These are phyloP conservation scores for Aegilops umbellulata DNA, from an alignment of 176 grass and related monocot species.

Conservation along the genomic window DNA sequence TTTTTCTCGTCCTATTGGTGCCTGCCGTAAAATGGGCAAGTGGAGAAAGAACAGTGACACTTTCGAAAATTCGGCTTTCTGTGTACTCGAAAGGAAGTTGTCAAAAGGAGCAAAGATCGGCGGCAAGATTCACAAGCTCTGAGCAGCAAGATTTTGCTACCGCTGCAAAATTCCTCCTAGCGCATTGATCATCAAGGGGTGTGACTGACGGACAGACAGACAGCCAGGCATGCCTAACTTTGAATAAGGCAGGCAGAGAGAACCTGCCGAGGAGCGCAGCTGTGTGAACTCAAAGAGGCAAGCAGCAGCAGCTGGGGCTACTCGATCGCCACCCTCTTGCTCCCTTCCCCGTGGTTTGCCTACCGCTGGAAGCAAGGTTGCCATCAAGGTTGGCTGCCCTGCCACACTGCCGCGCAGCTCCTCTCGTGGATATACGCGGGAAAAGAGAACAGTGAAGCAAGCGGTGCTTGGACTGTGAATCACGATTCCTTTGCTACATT, in stretches of 20 bases:
- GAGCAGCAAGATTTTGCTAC: slow-evolving; percentile 23
- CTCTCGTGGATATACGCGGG: background rate
- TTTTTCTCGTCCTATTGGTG: background rate
- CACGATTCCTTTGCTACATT: background rate
- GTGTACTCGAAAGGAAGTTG: background rate
- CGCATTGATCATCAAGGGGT: slow-evolving; percentile 6
- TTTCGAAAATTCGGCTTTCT: background rate
- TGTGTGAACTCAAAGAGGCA: slow-evolving; percentile 31
- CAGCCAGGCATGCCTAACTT: background rate
- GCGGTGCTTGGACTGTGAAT: background rate
- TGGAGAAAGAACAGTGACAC: background rate
- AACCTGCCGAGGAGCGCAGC: slow-evolving; percentile 18
- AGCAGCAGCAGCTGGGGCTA: background rate
- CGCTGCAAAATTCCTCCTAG: slow-evolving; percentile 31
- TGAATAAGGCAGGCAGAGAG: background rate
- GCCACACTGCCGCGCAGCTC: background rate
- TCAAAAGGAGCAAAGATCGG: background rate
- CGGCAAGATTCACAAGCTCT: slow-evolving; percentile 27
- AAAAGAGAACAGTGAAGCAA: background rate
- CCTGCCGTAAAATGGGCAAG: background rate
- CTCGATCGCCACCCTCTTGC: background rate
- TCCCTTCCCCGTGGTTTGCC: slow-evolving; percentile 36
- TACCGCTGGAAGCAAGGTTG: slow-evolving; percentile 45
- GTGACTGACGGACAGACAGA: background rate
- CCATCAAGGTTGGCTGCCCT: slow-evolving; percentile 28